Base-by-base conservation (phyloP, 2,329 filamentous ascomycete species). In the Scleromitrula shiraiana region DNA sequence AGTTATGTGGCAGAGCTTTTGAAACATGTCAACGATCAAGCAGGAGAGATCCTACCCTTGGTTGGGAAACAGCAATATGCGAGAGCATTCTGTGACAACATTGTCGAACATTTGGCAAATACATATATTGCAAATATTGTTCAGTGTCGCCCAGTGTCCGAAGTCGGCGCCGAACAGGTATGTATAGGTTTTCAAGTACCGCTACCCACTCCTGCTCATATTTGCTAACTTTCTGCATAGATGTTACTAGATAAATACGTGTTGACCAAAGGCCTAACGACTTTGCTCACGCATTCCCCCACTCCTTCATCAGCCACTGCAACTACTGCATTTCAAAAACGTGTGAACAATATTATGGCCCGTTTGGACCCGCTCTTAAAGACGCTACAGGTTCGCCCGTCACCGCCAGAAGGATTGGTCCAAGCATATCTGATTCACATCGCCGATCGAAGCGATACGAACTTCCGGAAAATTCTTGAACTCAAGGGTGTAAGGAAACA, bases 401-500 rank as follows among this genome's bases (percentile, higher is more conserved):
- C 85, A 4, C 93, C 93, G 0, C 86, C 91, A 0, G 93, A 98
- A 70, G 91, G 88, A 2, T 78, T 98, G 3, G 90, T 98, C 0
- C 91, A 97, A 69, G 93, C 93, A 27, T 98, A 98, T 65, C 81
- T 98, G 27, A 95, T 97, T 66, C 93, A 97, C 68, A 93, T 98
- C 56, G 89, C 81, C 56, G 93, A 98, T 71, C 83, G 86, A 48
- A 95, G 85, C 54, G 93, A 97, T 64, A 78, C 80, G 60, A 98
- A 98, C 68, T 98, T 98, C 77, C 83, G 83, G 63, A 97, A 96
- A 69, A 85, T 98, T 51, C 80, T 98, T 38, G 93, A 98, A 42
- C 76, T 98, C 54, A 98, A 98, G 67, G 93, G 93, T 39, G 84
- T 98, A 51, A 79, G 84, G 53, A 91, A 89, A 62, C 73, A 78